Conservation (phyloP, 768 basidiomycete species). For the Lenzites betulinus region DNA sequence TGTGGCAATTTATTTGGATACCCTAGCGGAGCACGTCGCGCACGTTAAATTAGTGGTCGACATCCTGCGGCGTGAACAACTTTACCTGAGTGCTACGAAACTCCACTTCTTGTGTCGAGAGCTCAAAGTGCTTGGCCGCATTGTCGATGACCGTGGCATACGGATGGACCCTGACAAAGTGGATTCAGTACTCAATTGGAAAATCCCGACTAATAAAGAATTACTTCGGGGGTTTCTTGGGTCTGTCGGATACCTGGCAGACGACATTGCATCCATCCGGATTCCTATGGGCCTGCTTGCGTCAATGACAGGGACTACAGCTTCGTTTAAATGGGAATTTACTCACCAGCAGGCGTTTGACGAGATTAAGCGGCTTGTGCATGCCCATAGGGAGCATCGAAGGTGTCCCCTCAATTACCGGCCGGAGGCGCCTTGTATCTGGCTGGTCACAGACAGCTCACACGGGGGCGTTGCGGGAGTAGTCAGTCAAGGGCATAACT, state of each 20-base stretch:
- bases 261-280: constrained; percentile 32
- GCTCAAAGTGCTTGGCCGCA: constrained; percentile 26
- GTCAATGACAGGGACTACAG: too few species aligned
- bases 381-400: too few species aligned
- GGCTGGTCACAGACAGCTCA: too few species aligned
- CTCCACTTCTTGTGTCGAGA: constrained; percentile 23
- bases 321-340: too few species aligned
- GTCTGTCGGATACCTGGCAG: constrained; percentile 36
- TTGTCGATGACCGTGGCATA: constrained; percentile 42
- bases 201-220: constrained; percentile 33
- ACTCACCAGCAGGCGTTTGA: too few species aligned
- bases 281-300: too few species aligned
- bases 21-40: constrained; percentile 28
- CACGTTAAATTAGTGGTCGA: constrained; percentile 22
- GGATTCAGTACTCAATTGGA: constrained; percentile 35
- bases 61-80: too few species aligned
- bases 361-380: too few species aligned
- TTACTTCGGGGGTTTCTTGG: constrained; percentile 39
- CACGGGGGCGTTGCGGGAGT: too few species aligned
- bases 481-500: too few species aligned
- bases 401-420: too few species aligned
- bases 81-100: constrained; percentile 24
- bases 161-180: constrained; percentile 49
- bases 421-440: too few species aligned
- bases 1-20: constrained; percentile 35